Base-by-base conservation (phyloP, 2,329 filamentous ascomycete genomes). In the Calonectria leucothoes region DNA sequence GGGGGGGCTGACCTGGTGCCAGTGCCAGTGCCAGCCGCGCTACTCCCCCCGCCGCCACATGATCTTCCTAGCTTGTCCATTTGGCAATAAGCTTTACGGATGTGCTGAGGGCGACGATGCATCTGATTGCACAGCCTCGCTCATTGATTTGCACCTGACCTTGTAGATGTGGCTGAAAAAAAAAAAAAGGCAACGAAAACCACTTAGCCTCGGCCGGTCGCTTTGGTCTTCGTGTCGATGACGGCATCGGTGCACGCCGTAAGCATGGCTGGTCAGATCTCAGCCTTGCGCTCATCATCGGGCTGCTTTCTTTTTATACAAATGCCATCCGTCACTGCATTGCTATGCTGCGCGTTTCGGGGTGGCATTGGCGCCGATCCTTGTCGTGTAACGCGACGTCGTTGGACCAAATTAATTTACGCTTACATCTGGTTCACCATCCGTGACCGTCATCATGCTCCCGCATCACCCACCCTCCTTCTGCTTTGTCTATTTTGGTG, bases 381-480 rank as follows among this genome's bases (percentile, higher is more conserved):
- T 12, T 48, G 25, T 25, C 6, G 59, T 31, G 20, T 25, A 52
- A 27, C 25, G 25, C 42, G n/a, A 45, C 10, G n/a, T 29, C 35
- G 55, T 61, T 61, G 55, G 55, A 6, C 12, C 23, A 39, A 1
- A 39, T 39, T 25, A n/a, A 37, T 35, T 51, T 42, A 39, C 35
- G 14, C 59, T 49, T 51, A 5, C 33, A 52, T 52, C 33, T 69
- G 23, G 23, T 27, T 25, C 14, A 31, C 55, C 33, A 37, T 69
- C 25, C 51, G 68, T 74, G 48, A 68, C 72, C 72, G 71, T 64
- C 70, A 79, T 80, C 78, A 80, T 77, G 78, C 71, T 72, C 64
- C 75, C 68, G 77, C 67, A 75, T 80, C 78, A 80, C 76, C 73
- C 55, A 35, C 55, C 55, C 33, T 23, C 35, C 55, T 27, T 23